Base-by-base conservation (phyloP, 352 stramenopile species). In the Pythium sukuiense region DNA sequence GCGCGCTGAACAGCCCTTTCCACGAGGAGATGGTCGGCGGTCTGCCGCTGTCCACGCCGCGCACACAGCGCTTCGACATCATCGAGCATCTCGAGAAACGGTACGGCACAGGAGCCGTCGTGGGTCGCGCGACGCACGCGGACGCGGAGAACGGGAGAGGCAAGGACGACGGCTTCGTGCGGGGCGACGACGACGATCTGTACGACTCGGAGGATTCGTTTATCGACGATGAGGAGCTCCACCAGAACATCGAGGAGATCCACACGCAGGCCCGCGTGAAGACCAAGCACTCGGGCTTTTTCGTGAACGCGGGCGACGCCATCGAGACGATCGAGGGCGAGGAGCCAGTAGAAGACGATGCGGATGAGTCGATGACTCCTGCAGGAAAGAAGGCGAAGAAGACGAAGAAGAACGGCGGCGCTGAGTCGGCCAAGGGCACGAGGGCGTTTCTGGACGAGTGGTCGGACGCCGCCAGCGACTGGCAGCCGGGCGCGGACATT, bases 181-280 rank as follows among this genome's bases (percentile, higher is more conserved):
- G 87, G 32, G 73, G 76, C 24, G 87, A 93, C 45, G 83, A 93
- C 65, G 87, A 95, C 63, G 85, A 95, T 60, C 72, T 94, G 65
- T 95, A 95, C 71, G 87, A 95, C 73, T 92, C 84, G 67, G 87
- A 95, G 60, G 87, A 95, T 69, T 93, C 87, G 61, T 95, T 95
- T 56, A 95, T 95, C 55, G 87, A 95, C 59, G 87, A 95, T 63
- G 53, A 62, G 16, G 85, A 95, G 72, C 74, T 95, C 24, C 85
- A 93, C 63, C 80, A 93, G 63, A 83, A 92, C 61, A 95, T 95
- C 55, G 85, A 95, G 65, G 85, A 93, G 37, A 82, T 90, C 29
- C 72, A 88, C 69, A 84, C 65, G 4, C 84, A 93, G 41, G 83
- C 74, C 4, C 76, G 77, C 45, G 81, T 95, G 8, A 78, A 92